Evolutionary conservation across 2,329 filamentous ascomycete species (phyloP), one percentile per base, ranked within the genome.

Genomic region (Trichoderma polysporum): DNA sequence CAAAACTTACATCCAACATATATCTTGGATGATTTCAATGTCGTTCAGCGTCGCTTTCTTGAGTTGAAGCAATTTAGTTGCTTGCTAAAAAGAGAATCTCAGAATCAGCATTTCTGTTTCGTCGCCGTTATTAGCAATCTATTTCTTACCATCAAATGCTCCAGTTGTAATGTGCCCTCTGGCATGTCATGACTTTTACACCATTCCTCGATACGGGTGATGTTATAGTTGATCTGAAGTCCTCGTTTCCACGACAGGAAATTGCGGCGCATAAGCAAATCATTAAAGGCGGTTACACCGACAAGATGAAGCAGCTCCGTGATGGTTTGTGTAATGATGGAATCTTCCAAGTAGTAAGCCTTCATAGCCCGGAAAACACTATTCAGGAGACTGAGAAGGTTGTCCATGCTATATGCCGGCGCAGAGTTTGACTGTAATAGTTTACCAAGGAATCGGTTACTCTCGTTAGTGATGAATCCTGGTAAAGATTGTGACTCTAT

Each of bases 151-250:
- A 99, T 99, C 73, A 99, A 82, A 83, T 99, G 95, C 84, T 99
- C 95, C 66, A 99, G 86, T 82, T 98, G 94, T 62, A 99, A 86
- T 33, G 94, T 99, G 65, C 95, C 95, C 80, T 99, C 94, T 1
- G 95, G 95, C 94, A 99, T 98, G 74, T 98, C 95, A 78, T 99
- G 96, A 76, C 94, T 97, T 88, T 99, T 99, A 83, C 95, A 99
- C 95, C 95, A 99, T 81, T 99, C 95, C 79, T 99, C 95, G 70
- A 99, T 99, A 67, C 95, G 89, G 27, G 95, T 99, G 79, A 99
- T 99, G 82, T 99, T 99, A 85, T 99, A 99, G 83, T 99, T 99
- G 83, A 99, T 99, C 80, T 99, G 95, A 64, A 99, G 87, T 73
- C 95, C 95, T 79, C 95, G 93, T 85, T 99, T 99, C 95, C 95